phyloP scores from a whole-genome alignment of 2,329 filamentous ascomycete genomes.

The Diaporthe velutina region DNA sequence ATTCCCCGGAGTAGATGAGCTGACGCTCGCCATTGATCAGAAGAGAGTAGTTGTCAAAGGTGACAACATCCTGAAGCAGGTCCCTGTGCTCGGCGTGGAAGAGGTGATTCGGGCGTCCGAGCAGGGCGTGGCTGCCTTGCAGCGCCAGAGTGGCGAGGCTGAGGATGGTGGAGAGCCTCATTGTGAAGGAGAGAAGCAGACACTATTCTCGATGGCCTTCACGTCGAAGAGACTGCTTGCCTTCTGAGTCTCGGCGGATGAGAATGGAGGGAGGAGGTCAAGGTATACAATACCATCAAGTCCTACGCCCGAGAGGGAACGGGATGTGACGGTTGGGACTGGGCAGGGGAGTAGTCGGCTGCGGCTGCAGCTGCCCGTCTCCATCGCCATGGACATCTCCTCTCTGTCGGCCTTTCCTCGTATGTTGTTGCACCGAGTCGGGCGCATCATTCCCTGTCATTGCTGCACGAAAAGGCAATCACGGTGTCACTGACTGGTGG shows the following conservation, averaged over 20 bases:
- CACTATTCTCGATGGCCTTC: not conserved
- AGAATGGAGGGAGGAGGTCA: not conserved
- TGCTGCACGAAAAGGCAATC: not conserved
- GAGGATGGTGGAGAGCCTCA: conserved; percentile 36
- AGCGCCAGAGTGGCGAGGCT: conserved; percentile 32
- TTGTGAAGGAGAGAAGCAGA: conserved; percentile 2
- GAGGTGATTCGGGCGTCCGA: conserved; percentile 33
- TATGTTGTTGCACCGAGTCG: conserved; percentile 28
- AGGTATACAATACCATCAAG: not conserved
- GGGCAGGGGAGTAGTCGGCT: not conserved
- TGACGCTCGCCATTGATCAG: conserved; percentile 76
- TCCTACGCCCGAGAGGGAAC: not conserved
- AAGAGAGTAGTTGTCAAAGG: conserved; percentile 76
- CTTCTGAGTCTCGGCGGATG: not conserved
- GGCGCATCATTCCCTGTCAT: not conserved
- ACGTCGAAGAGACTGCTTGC: not conserved
- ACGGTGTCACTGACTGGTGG: not conserved
- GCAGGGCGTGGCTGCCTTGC: conserved; percentile 22
- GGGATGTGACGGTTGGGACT: not conserved
- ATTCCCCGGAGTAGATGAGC: conserved; percentile 76
- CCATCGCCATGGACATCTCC: not conserved
- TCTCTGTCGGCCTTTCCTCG: conserved; percentile 10
- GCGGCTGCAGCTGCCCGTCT: not conserved
- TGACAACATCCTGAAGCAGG: conserved; percentile 55
- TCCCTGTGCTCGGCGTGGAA: conserved; percentile 34